Evolutionary conservation across 2,329 filamentous ascomycete genomes (phyloP).

Genomic region (Macroventuria anomochaeta): DNA sequence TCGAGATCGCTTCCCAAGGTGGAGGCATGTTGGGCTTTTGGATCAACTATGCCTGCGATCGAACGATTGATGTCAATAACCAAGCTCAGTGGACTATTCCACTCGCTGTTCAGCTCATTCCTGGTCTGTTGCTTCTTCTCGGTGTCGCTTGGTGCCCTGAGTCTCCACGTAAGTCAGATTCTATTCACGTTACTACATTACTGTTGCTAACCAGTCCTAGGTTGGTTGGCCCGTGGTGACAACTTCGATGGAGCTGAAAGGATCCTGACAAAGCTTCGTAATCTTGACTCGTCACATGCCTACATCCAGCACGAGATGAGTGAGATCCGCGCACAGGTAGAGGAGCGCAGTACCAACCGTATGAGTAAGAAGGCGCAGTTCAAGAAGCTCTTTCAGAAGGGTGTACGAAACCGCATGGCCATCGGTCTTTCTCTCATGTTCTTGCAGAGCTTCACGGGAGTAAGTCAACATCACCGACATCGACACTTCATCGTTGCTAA

Average conservation of each 20-base stretch:
- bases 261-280: conserved; percentile 54
- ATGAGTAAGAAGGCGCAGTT: conserved; percentile 40
- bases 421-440: conserved; percentile 50
- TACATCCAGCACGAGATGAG: conserved; percentile 59
- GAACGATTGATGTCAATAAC: conserved; percentile 52
- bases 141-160: conserved; percentile 50
- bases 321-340: conserved; percentile 53
- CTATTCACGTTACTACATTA: no score
- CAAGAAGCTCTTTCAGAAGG: conserved; percentile 49
- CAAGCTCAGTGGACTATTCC: conserved; percentile 69
- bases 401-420: conserved; percentile 48
- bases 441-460: conserved; percentile 46
- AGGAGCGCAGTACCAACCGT: conserved; percentile 38
- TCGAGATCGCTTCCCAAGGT: conserved; percentile 70
- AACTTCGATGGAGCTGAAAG: conserved; percentile 50
- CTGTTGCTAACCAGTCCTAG: background rate
- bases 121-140: conserved; percentile 46
- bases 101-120: conserved; percentile 57
- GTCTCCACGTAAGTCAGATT: conserved; percentile 28
- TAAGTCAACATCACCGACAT: conserved; percentile 14
- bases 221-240: conserved; percentile 39
- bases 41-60: conserved; percentile 52
- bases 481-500: conserved; percentile 8
- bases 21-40: conserved; percentile 60
- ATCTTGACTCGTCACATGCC: conserved; percentile 51